phyloP scores from a whole-genome alignment of 169 alveolate species.

The Plasmodium berghei region DNA sequence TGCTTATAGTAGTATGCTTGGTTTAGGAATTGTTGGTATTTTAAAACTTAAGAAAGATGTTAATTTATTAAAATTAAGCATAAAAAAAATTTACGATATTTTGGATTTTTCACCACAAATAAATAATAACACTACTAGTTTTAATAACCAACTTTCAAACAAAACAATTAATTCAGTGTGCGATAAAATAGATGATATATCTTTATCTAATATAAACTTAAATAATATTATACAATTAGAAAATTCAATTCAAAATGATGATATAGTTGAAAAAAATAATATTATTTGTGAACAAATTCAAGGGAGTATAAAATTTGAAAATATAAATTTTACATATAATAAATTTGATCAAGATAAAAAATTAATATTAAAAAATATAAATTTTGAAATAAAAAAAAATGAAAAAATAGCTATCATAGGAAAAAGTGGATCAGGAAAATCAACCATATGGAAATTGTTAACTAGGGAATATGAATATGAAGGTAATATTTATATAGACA shows the following conservation, averaged over 20 bases:
- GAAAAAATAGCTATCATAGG: conserved; percentile 86
- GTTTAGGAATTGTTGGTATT: conserved; percentile 50
- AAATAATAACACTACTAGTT: too few species aligned
- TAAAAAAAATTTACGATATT: conserved; percentile 53
- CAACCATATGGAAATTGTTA: conserved; percentile 79
- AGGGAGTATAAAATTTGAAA: conserved; percentile 40
- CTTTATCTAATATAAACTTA: neutral
- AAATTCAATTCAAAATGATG: neutral
- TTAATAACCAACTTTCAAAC: neutral
- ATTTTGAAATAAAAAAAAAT: conserved; percentile 77
- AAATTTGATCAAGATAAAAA: conserved; percentile 54
- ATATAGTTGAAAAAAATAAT: neutral
- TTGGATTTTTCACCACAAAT: conserved; percentile 20
- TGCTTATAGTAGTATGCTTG: conserved; percentile 56
- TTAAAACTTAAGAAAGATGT: conserved; percentile 48
- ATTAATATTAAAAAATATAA: conserved; percentile 78
- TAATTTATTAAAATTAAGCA: conserved; percentile 28
- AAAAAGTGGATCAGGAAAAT: conserved; percentile 85
- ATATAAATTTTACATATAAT: conserved; percentile 28
- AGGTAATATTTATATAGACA: conserved; percentile 54
- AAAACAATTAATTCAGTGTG: too few species aligned
- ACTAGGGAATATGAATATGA: conserved; percentile 35
- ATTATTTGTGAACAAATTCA: neutral
- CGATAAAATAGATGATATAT: neutral
- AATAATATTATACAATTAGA: neutral